Conservation (phyloP, 192 early-diverging fungal genomes). For the Coemansia sp. region DNA sequence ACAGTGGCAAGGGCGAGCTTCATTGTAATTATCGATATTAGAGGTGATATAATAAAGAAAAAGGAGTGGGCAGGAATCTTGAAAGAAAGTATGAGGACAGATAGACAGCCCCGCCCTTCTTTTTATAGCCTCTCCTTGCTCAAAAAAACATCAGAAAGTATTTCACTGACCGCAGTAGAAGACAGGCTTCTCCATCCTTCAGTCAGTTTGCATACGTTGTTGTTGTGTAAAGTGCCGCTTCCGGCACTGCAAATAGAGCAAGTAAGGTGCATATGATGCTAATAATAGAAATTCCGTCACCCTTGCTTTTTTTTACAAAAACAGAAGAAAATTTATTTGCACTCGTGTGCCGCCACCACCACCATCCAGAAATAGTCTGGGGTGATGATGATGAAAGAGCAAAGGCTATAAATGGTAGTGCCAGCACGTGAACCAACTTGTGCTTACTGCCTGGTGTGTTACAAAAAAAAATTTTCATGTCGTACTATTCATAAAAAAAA, state of each 20-base stretch:
- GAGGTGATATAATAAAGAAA: background rate
- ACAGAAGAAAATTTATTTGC: background rate
- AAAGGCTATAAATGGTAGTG: background rate
- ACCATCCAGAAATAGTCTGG: background rate
- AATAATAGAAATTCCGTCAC: background rate
- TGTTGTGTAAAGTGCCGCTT: too few relatives aligned
- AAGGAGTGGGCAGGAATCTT: background rate
- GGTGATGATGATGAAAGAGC: background rate
- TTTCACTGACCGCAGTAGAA: too few relatives aligned
- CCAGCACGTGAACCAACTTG: background rate
- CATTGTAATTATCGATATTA: constrained; percentile 13
- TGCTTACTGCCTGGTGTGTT: too few relatives aligned
- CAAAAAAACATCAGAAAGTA: too few relatives aligned
- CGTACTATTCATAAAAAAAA: background rate
- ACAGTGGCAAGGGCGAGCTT: constrained; percentile 19
- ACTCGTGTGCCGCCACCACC: background rate
- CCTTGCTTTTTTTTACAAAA: background rate
- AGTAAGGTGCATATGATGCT: background rate
- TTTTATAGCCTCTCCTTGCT: background rate
- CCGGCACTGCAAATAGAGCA: too few relatives aligned
- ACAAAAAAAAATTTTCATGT: too few relatives aligned
- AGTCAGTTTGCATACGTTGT: too few relatives aligned
- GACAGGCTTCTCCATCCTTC: too few relatives aligned
- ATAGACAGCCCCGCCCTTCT: too few relatives aligned
- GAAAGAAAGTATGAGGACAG: too few relatives aligned